These are phyloP conservation scores for Triticum aestivum DNA, from an alignment of 176 grass and related monocot genomes.

Conservation along the genomic window IWGSC_CS_RefSeq_v2.1 NC_057809.1:50614225-50614724, in stretches of 20 bases:
- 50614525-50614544: not conserved
- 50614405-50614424: not conserved
- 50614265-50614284: not conserved
- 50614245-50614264: not conserved
- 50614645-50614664: not conserved
- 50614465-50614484: not conserved
- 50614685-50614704: not conserved
- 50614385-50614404: not conserved
- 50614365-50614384: no score
- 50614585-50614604: not conserved
- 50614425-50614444: not conserved
- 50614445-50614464: not conserved
- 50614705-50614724: not conserved
- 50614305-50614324: not conserved
- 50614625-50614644: not conserved
- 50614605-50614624: not conserved
- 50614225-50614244: not conserved
- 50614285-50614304: not conserved
- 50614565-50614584: no score
- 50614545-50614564: no score
- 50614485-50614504: not conserved
- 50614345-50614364: not conserved
- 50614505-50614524: not conserved
- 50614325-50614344: not conserved
- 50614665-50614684: not conserved